Conservation (phyloP, 306 rosid species). For the Biancaea sappan region DNA sequence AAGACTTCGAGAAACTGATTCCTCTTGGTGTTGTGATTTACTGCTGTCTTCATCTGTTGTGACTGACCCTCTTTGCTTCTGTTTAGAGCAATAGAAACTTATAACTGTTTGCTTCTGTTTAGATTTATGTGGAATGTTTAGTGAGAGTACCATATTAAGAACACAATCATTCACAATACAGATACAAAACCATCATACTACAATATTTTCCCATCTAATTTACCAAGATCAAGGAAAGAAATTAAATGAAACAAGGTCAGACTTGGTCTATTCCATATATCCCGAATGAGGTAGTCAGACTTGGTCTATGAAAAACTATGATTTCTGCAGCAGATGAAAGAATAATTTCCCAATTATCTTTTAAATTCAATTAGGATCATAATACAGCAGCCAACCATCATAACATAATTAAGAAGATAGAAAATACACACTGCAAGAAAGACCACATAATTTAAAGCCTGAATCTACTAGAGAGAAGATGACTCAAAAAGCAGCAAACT, state of each 20-base stretch:
- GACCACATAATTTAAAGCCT: conserved; percentile 3
- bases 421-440: neutral
- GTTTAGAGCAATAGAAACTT: too few relatives aligned
- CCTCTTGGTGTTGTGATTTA: too few relatives aligned
- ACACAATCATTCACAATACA: neutral
- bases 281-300: neutral
- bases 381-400: neutral
- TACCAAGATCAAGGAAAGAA: too few relatives aligned
- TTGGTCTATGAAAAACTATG: too few relatives aligned
- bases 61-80: too few relatives aligned
- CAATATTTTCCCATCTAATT: neutral
- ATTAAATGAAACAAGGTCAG: neutral
- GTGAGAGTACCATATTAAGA: neutral
- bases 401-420: neutral
- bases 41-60: too few relatives aligned
- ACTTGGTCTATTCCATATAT: neutral
- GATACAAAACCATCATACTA: neutral
- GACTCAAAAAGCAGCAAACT: conserved; percentile 4
- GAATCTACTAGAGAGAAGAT: neutral
- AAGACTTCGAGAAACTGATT: too few relatives aligned
- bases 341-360: neutral
- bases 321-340: too few relatives aligned
- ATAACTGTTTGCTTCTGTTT: too few relatives aligned
- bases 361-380: neutral
- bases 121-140: too few relatives aligned